A percentile compares a stretch with the other conserved stretches of the same genome.
Conservation (phyloP, 2,329 filamentous ascomycete genomes). For the Cladosporium oxysporum region DNA sequence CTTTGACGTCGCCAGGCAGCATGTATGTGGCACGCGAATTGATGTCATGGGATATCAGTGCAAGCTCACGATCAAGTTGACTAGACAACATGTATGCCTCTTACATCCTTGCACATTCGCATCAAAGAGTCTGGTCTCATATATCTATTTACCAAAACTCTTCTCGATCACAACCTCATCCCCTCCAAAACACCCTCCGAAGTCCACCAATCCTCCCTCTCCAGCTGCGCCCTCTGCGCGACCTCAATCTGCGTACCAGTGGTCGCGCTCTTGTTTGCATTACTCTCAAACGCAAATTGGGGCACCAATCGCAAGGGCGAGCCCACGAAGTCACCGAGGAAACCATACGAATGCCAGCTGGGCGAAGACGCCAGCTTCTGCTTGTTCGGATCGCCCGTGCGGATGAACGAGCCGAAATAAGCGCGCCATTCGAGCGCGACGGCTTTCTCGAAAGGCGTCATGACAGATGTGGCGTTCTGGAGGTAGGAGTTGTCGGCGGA, state of each 20-base stretch:
- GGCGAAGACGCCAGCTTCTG: not conserved
- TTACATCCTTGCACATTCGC: not conserved
- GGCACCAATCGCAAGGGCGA: slow-evolving; percentile 7
- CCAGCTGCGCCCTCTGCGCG: slow-evolving; percentile 6
- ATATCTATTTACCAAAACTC: not conserved
- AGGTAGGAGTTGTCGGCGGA: slow-evolving; percentile 19
- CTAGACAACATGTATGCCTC: too few species aligned
- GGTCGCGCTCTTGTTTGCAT: not conserved
- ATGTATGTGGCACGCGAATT: too few species aligned
- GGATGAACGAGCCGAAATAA: slow-evolving; percentile 15
- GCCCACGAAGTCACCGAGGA: not conserved
- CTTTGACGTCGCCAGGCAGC: too few species aligned
- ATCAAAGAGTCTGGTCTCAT: not conserved
- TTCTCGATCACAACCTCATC: not conserved
- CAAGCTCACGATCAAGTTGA: too few species aligned
- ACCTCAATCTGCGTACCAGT: slow-evolving; percentile 15
- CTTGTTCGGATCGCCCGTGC: slow-evolving; percentile 12
- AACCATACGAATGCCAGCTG: not conserved
- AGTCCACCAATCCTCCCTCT: slow-evolving; percentile 12
- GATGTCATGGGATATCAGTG: too few species aligned
- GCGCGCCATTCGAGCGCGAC: slow-evolving; percentile 16
- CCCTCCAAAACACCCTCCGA: not conserved
- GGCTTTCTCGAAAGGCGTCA: slow-evolving; percentile 12
- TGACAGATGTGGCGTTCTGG: slow-evolving; percentile 3
- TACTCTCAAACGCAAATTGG: not conserved